A percentile compares a stretch with the other conserved stretches of the same genome.
Evolutionary conservation across 768 basidiomycete genomes (phyloP).

Genomic region (Cystobasidium ongulense): DNA sequence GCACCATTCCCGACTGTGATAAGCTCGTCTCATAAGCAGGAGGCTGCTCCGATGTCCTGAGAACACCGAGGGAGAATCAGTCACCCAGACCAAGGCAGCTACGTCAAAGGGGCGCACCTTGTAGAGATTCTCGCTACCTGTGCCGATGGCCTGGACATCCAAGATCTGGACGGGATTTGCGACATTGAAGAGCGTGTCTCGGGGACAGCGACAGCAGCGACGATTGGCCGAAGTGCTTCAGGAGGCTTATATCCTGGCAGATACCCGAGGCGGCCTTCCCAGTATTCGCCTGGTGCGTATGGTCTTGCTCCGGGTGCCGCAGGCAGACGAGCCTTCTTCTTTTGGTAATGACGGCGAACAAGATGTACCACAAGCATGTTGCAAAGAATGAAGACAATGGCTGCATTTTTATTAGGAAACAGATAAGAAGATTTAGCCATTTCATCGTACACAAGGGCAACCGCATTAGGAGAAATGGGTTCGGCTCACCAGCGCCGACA

Average conservation of each 20-base stretch:
- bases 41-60: neutral
- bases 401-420: neutral
- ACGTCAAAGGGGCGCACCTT: neutral
- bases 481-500: neutral
- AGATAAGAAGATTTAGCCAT: neutral
- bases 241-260: conserved; percentile 14
- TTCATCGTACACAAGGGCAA: neutral
- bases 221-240: neutral
- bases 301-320: conserved; percentile 1
- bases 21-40: neutral
- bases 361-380: neutral
- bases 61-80: neutral
- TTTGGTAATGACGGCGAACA: neutral
- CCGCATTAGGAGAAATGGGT: neutral
- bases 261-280: neutral
- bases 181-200: neutral
- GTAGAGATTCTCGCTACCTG: neutral
- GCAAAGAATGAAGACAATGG: neutral
- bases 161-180: neutral
- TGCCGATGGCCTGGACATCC: neutral
- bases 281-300: conserved; percentile 18
- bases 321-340: neutral
- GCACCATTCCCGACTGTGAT: neutral
- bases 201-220: neutral
- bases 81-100: too few relatives aligned